A percentile compares a stretch with the other conserved stretches of the same genome.
These are phyloP conservation scores for Fusarium udum DNA, from an alignment of 2,329 filamentous ascomycete species.

Conservation along the genomic window DNA sequence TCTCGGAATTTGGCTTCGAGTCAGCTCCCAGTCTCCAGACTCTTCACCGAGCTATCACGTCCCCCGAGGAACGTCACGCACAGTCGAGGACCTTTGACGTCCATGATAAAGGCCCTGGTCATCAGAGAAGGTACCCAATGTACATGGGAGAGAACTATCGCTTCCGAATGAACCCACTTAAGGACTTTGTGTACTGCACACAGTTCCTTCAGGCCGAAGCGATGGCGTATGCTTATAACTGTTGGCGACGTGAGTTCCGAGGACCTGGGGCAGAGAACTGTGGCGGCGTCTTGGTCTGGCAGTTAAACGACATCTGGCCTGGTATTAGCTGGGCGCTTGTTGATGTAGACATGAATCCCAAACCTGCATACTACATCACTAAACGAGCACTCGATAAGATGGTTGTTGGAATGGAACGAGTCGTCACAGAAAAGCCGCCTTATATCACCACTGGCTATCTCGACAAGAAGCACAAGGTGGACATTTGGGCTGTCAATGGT, in stretches of 20 bases:
- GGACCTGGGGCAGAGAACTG: not conserved
- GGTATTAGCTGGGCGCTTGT: constrained; percentile 2
- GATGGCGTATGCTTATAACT: constrained; percentile 1
- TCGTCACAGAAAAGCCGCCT: not conserved
- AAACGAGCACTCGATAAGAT: not conserved
- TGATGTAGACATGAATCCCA: not conserved
- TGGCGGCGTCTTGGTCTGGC: constrained; percentile 6
- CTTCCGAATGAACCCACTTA: not conserved
- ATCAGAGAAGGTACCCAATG: constrained; percentile 2
- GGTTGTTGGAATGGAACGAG: not conserved
- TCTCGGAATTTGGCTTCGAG: not conserved
- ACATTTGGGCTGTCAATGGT: not conserved
- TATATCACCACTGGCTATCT: constrained; percentile 12
- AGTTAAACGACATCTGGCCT: constrained; percentile 14
- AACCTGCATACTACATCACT: not conserved
- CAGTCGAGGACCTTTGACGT: not conserved
- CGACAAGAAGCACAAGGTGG: not conserved
- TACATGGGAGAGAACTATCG: constrained; percentile 15
- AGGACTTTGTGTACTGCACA: not conserved
- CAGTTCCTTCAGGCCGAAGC: constrained; percentile 3
- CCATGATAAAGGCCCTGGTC: constrained; percentile 1
- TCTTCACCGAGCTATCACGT: not conserved
- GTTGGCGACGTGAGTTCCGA: constrained; percentile 7
- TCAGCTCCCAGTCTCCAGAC: not conserved
- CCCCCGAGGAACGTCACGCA: not conserved